Conservation (phyloP, 2,329 filamentous ascomycete species). For the Arachnopeziza araneosa region DNA sequence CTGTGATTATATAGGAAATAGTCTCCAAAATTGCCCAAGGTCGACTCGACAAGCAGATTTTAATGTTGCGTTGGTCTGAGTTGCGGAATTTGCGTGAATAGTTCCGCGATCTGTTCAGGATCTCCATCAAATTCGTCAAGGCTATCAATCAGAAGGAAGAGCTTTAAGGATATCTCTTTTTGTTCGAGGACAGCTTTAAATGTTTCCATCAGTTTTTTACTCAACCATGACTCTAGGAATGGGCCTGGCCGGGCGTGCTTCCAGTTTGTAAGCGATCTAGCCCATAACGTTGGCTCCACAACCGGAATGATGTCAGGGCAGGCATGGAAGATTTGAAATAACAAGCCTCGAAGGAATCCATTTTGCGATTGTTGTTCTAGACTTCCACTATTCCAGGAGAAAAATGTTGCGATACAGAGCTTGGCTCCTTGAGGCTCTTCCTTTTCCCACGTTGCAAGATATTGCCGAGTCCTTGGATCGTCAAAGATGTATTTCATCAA, state of each 20-base stretch:
- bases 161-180: not conserved
- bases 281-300: too few species aligned
- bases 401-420: not conserved
- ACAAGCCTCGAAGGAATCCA: not conserved
- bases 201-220: not conserved
- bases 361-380: not conserved
- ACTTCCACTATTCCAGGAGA: not conserved
- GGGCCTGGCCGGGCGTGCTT: too few species aligned
- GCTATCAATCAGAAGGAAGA: constrained; percentile 17
- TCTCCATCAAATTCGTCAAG: constrained; percentile 18
- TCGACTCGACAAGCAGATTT: constrained; percentile 15
- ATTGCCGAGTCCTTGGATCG: not conserved
- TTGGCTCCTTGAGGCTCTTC: not conserved
- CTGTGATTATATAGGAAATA: not conserved
- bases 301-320: not conserved
- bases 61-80: constrained; percentile 4
- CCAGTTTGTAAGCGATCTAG: too few species aligned
- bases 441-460: not conserved
- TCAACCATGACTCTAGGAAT: not conserved
- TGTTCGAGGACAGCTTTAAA: not conserved
- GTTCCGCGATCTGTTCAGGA: constrained; percentile 1
- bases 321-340: not conserved
- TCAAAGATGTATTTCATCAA: not conserved
- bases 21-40: constrained; percentile 10
- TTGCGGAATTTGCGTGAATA: not conserved